These are phyloP conservation scores for Dimargaris verticillata DNA, from an alignment of 192 early-diverging fungal species.

Conservation along the genomic window DNA sequence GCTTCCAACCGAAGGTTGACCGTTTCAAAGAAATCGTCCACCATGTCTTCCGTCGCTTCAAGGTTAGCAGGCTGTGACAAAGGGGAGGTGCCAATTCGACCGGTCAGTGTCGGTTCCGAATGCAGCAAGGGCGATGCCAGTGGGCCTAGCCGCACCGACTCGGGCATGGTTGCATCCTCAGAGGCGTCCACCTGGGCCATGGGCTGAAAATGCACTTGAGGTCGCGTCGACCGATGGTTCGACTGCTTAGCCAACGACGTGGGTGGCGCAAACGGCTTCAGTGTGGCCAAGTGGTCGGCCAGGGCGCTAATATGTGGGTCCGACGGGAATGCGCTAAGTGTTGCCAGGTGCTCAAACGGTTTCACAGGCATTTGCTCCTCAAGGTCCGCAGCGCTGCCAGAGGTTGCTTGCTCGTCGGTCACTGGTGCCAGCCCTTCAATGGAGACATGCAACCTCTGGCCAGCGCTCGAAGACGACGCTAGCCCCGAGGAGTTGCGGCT, in stretches of 20 bases:
- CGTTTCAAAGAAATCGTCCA: slow-evolving; percentile 26
- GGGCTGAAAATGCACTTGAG: background rate
- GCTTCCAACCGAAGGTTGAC: slow-evolving; percentile 4
- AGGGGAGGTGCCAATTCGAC: no score
- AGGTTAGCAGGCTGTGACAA: slow-evolving; percentile 12
- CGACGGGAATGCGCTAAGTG: background rate
- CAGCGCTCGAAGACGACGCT: background rate
- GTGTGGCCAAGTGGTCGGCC: no score
- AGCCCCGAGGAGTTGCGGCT: background rate
- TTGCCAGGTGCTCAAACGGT: background rate
- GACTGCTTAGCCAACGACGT: background rate
- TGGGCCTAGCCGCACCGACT: slow-evolving; percentile 26
- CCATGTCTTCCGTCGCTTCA: slow-evolving; percentile 19
- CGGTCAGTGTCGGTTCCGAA: slow-evolving; percentile 22
- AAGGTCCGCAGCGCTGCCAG: background rate
- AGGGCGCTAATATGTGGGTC: background rate
- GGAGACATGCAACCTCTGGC: background rate
- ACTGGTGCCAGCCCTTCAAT: background rate
- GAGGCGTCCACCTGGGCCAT: slow-evolving; percentile 2
- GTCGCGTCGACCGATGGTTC: slow-evolving; percentile 16
- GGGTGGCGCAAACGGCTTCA: background rate
- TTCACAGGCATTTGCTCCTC: background rate
- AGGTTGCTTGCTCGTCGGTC: background rate
- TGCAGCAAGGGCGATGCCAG: slow-evolving; percentile 22
- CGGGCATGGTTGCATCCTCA: slow-evolving; percentile 22